Conservation (phyloP, 306 rosid genomes). For the Cucurbita pepo region DNA sequence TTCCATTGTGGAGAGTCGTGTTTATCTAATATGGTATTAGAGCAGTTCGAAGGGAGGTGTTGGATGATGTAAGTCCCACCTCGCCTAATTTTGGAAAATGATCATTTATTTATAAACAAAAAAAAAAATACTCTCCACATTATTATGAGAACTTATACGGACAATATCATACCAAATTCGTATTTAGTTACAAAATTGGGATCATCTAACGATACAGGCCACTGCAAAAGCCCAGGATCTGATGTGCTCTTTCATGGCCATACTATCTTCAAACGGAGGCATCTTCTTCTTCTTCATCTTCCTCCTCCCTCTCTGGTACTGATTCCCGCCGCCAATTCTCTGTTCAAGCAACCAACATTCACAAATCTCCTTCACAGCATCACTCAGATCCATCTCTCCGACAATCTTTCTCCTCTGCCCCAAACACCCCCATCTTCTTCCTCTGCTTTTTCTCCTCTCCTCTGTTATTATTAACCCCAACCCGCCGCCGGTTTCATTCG, state of each 20-base stretch:
- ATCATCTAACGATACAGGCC: conserved; percentile 39
- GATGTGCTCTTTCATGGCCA: conserved; percentile 59
- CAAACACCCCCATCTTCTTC: neutral
- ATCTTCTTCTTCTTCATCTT: conserved; percentile 1
- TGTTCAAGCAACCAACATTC: neutral
- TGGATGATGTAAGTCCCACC: too few relatives aligned
- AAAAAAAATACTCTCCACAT: too few relatives aligned
- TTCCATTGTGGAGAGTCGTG: too few relatives aligned
- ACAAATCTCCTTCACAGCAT: conserved; percentile 7
- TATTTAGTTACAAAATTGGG: neutral
- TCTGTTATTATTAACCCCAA: neutral
- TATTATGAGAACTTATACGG: too few relatives aligned
- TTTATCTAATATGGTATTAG: too few relatives aligned
- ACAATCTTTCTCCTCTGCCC: conserved; percentile 2
- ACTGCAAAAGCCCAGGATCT: conserved; percentile 67
- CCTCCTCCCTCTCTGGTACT: neutral
- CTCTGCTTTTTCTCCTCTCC: neutral
- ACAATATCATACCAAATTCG: too few relatives aligned
- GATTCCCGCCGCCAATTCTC: neutral
- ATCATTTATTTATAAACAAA: too few relatives aligned
- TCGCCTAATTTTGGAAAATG: too few relatives aligned
- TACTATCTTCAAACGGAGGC: conserved; percentile 33
- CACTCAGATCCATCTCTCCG: conserved; percentile 19
- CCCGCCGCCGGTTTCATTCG: neutral
- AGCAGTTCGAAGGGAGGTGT: too few relatives aligned